Conservation (phyloP, 2,329 filamentous ascomycete species). For the Chaetomiaceae sp. region DNA sequence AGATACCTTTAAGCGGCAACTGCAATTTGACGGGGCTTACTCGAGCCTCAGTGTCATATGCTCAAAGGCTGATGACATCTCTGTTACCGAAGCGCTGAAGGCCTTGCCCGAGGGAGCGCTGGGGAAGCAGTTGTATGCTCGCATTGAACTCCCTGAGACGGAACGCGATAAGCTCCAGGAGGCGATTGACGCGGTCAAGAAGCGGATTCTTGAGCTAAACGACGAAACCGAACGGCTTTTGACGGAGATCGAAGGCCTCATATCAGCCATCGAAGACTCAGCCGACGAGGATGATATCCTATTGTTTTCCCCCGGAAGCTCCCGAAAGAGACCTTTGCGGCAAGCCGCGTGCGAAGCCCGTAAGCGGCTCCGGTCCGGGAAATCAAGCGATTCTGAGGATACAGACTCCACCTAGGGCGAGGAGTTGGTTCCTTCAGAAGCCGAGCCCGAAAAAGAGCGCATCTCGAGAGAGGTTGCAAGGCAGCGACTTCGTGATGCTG, state of each 20-base stretch:
- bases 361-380: conserved; percentile 1
- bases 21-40: conserved; percentile 54
- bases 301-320: neutral
- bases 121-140: neutral
- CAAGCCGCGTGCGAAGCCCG: neutral
- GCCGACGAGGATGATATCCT: neutral
- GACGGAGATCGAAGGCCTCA: conserved; percentile 26
- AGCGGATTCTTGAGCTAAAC: neutral
- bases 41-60: conserved; percentile 55
- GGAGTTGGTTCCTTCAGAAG: neutral
- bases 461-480: conserved; percentile 1
- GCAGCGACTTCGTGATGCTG: neutral
- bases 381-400: neutral
- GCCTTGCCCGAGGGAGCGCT: conserved; percentile 27
- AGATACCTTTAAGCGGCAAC: conserved; percentile 51
- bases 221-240: conserved; percentile 3
- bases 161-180: neutral
- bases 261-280: conserved; percentile 15
- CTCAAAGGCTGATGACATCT: conserved; percentile 58
- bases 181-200: neutral
- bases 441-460: neutral
- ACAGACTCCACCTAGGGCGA: conserved; percentile 1
- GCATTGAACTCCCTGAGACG: neutral
- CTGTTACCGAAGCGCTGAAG: conserved; percentile 34
- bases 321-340: conserved; percentile 9